Evolutionary conservation across 106 monocot species (phyloP), one percentile per base, ranked within the genome.

Genomic region (Dendrobium chrysotoxum): DNA sequence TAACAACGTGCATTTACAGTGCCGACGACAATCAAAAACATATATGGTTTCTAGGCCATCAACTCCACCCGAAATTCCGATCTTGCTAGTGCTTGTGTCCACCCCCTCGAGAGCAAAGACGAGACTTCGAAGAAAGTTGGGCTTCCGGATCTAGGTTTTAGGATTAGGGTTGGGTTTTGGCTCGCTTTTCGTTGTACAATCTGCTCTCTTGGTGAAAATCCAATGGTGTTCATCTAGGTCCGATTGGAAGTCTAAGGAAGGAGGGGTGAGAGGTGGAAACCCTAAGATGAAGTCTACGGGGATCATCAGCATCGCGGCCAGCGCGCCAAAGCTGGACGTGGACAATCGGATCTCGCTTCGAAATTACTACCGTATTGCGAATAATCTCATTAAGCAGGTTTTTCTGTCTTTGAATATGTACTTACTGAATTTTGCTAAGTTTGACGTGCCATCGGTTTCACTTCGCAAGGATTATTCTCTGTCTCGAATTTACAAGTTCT

Each of bases 271-370:
- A 23, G 72, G 74, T 53, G 61, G 23, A 67, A 72, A 78, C 26
- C 72, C 67, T 20, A 78, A 7, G 65, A 81, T 86, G 86, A 81
- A 79, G 78, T 81, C 87, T 35, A 47, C 85, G 42, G 81, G 83
- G 42, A 65, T 40, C 54, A 90, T 99, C 88, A 87, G 74, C 84
- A 88, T 99, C 84, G 88, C 87, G 26, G 83, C 84, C 30, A 88
- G 80, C 79, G 79, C 91, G 28, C 83, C 79, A 79, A 92, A 64
- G 86, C 50, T 95, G 72, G 85, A 83, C 50, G 91, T 95, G 17
- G 95, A 99, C 81, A 88, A 95, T 72, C 88, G 98, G 81, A 91
- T 99, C 79, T 83, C 95, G 1, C 89, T 99, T 76, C 81, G 83
- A 17, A 78, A 81, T 40, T 99, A 99, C 85, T 99, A 89, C 80